Evolutionary conservation across 768 basidiomycete genomes (phyloP), one percentile per base, ranked within the genome.

Genomic region (Pseudohyphozyma bogoriensis): DNA sequence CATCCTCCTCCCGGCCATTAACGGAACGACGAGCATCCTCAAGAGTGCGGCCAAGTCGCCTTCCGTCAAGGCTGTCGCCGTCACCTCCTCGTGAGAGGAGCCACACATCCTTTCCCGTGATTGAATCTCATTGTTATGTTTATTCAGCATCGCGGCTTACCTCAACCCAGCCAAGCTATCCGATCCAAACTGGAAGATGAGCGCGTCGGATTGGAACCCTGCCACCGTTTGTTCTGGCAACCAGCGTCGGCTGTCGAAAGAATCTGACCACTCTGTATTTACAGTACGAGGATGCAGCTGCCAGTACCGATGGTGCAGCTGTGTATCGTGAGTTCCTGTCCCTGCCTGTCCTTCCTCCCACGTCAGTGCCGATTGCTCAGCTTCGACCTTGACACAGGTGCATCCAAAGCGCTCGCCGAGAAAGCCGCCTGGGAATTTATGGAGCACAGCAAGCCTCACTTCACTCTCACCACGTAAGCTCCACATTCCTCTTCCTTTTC

Each of bases 341-440:
- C 16, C n/a, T 33, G 31, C 15, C 12, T 28, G 12, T 22, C 3
- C 51, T 3, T 16, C 12, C 20, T 18, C 29, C 4, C 33, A 39
- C n/a, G n/a, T n/a, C n/a, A n/a, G n/a, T n/a, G n/a, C n/a, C n/a
- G n/a, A n/a, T n/a, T n/a, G n/a, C n/a, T n/a, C 10, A 29, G 9
- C 9, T 18, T 6, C 4, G 22, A 4, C 4, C 28, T 13, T 24
- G 11, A 5, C 18, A n/a, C 36, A 26, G 46, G 45, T 5, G 58
- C 58, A 29, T n/a, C 22, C 51, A 64, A 67, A 56, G 36, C 24
- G 7, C 31, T 56, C 7, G 56, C 66, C 2, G 66, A 67, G 35
- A 51, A 59, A 55, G 57, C 56, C 6, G 66, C 66, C 18, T 67
- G 66, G 66, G 37, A 62, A 2, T 67, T 64, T 31, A 29, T 65